phyloP scores from a whole-genome alignment of 768 basidiomycete species.

The Auricularia heimuer region DNA sequence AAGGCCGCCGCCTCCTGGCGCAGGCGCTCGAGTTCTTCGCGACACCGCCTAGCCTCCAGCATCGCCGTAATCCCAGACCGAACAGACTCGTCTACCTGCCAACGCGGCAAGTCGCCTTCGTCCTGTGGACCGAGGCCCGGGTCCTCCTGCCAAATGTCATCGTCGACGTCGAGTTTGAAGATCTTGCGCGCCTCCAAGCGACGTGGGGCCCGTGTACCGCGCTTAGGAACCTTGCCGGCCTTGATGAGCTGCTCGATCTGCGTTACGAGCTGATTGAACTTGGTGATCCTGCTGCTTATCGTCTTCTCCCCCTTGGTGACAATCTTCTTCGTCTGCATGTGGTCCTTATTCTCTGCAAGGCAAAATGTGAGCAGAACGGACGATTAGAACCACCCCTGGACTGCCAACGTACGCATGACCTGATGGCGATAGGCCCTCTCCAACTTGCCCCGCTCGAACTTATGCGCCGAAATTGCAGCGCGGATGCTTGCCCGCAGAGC shows the following conservation, averaged over 20 bases:
- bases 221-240: not conserved
- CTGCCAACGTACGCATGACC: not conserved
- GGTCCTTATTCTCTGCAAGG: not conserved
- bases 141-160: constrained; percentile 1
- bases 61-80: not conserved
- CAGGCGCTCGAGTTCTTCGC: not conserved
- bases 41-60: not conserved
- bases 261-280: not conserved
- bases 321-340: not conserved
- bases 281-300: not conserved
- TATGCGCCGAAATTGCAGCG: not conserved
- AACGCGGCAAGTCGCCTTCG: not conserved
- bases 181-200: not conserved
- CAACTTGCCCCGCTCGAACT: not conserved
- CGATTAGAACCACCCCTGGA: no score
- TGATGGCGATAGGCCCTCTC: not conserved
- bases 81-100: not conserved
- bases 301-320: not conserved
- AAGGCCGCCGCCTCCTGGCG: not conserved
- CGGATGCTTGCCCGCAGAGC: not conserved
- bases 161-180: not conserved
- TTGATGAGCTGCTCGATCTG: not conserved
- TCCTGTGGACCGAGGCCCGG: not conserved
- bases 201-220: not conserved
- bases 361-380: not conserved